A percentile compares a stretch with the other conserved stretches of the same genome.
Evolutionary conservation across 139 green algal genomes (phyloP).

Genomic region (Chara braunii): DNA sequence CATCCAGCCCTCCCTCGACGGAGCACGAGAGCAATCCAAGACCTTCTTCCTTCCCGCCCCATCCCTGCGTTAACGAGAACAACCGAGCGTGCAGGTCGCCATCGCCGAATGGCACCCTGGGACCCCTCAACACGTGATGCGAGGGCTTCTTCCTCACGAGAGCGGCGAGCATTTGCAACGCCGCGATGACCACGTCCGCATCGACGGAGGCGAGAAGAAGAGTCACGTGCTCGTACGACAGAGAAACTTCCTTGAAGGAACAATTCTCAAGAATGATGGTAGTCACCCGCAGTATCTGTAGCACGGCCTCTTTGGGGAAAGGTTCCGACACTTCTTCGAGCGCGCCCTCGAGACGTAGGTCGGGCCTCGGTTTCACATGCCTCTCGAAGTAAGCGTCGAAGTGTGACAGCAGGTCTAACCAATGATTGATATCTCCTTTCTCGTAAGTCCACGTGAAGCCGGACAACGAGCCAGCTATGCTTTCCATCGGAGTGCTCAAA

Average conservation of each 20-base stretch:
- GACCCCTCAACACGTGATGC: too few relatives aligned
- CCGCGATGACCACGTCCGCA: conserved; percentile 54
- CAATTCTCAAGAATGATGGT: conserved; percentile 76
- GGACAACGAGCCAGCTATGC: too few relatives aligned
- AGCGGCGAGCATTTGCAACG: conserved; percentile 57
- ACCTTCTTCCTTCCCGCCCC: conserved; percentile 74
- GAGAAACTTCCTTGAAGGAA: conserved; percentile 86
- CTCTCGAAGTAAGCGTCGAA: conserved; percentile 75
- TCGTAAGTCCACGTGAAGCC: not conserved
- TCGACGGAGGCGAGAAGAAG: conserved; percentile 61
- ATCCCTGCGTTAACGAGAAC: conserved; percentile 60
- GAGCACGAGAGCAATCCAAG: conserved; percentile 55
- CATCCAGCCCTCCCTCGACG: not conserved
- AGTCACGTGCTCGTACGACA: conserved; percentile 62
- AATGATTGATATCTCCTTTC: conserved; percentile 86
- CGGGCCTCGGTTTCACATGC: conserved; percentile 46
- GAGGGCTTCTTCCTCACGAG: conserved; percentile 73
- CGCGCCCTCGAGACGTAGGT: conserved; percentile 54
- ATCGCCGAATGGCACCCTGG: too few relatives aligned
- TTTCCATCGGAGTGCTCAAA: too few relatives aligned
- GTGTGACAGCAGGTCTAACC: conserved; percentile 73
- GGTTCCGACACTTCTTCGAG: conserved; percentile 8
- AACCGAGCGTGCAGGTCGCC: conserved; percentile 57
- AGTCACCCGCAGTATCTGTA: conserved; percentile 65
- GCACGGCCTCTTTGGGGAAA: conserved; percentile 52